Percentiles rank a stretch among this genome's conserved stretches.
phyloP scores from a whole-genome alignment of 1,284 basidiomycete species.

The Austroboletus rostrupii region DNA sequence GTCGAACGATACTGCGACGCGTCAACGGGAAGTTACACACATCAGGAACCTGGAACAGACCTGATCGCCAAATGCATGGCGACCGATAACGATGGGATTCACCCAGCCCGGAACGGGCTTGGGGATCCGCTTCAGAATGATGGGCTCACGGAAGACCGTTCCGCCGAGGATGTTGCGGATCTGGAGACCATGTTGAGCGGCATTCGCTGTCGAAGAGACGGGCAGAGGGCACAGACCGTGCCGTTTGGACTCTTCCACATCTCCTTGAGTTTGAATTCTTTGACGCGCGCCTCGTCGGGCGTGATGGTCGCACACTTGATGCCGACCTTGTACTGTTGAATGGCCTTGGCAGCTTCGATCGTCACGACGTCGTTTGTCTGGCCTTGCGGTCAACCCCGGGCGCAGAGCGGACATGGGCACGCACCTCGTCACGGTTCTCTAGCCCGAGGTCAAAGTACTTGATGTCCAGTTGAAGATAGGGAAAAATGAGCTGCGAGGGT shows the following conservation, averaged over 20 bases:
- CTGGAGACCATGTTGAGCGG: conserved; percentile 33
- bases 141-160: conserved; percentile 98
- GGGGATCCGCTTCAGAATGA: conserved; percentile 88
- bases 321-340: conserved; percentile 85
- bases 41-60: conserved; percentile 35
- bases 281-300: conserved; percentile 91
- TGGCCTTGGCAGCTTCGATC: conserved; percentile 89
- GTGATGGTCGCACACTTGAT: conserved; percentile 99
- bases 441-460: conserved; percentile 98
- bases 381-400: not conserved
- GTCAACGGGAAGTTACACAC: conserved; percentile 2
- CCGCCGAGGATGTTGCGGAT: conserved; percentile 97
- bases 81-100: conserved; percentile 94
- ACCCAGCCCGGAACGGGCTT: conserved; percentile 94
- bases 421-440: conserved; percentile 83
- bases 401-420: conserved; percentile 18
- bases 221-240: conserved; percentile 53
- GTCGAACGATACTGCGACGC: conserved; percentile 76
- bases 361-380: conserved; percentile 95
- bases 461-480: conserved; percentile 93
- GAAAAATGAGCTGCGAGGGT: conserved; percentile 77
- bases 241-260: conserved; percentile 98
- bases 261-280: conserved; percentile 95
- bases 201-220: conserved; percentile 1
- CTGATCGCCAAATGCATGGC: conserved; percentile 95